Base-by-base conservation (phyloP, 192 early-diverging fungal genomes). In the Geosiphon pyriformis region DNA sequence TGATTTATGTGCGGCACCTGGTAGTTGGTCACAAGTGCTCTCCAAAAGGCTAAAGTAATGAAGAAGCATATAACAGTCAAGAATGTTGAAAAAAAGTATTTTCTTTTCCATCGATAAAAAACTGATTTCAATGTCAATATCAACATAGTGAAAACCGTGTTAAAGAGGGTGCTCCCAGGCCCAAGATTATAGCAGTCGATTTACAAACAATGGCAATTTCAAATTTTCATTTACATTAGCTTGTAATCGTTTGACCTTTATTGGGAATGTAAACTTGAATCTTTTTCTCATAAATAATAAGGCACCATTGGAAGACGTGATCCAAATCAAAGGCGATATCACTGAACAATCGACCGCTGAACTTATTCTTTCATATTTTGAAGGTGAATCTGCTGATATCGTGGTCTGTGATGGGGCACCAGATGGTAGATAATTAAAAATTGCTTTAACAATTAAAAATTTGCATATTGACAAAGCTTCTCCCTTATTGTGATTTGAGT, bases 341-440 rank as follows among this genome's bases (percentile, higher is more conserved):
- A 99, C 97, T 29, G 96, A 98, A 68, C 74, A 83, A 59, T 88
- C 88, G 47, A 99, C 95, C 2, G 94, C 92, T 3, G 88, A 95
- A 67, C 82, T 90, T 69, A 97, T 99, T 56, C 83, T 94, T 55
- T 82, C 84, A 18, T 90, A 91, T 69, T 94, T 99, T 77, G 89
- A 93, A 37, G 93, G 93, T 27, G 77, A 85, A 56, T 77, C 86
- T 76, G 93, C 94, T 0, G 94, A 98, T 69, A 76, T 98, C 70
- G 94, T 98, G 29, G 87, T 99, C 50, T 93, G 95, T 79, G 95
- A 96, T 75, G 95, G 95, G 61, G 94, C 94, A 18, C 93, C 94
- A 20, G 94, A 96, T 72, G 94, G 88, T 90, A 82, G 65, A 54
- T 22, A 31, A 34, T 42, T 3, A 18, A 52, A 35, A 22, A 65